These are phyloP conservation scores for Pleurostoma richardsiae DNA, from an alignment of 2,329 filamentous ascomycete species.

Conservation along the genomic window DNA sequence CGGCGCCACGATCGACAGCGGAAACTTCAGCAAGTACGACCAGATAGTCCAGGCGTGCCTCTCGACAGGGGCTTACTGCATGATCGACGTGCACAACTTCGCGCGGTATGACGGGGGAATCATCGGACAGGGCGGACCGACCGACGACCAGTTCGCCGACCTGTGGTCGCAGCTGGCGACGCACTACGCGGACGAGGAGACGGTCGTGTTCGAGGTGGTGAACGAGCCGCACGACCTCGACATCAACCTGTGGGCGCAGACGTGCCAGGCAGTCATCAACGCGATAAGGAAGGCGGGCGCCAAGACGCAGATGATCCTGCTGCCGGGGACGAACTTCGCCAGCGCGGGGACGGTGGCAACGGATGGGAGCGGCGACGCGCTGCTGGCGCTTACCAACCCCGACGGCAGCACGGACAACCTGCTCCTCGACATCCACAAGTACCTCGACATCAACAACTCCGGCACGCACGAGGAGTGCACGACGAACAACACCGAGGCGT, in stretches of 20 bases:
- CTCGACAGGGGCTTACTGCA: conserved; percentile 49
- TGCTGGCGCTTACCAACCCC: conserved; percentile 51
- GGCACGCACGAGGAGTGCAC: conserved; percentile 45
- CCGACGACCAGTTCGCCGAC: conserved; percentile 54
- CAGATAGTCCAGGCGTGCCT: conserved; percentile 52
- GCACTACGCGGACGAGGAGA: conserved; percentile 49
- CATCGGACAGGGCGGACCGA: conserved; percentile 61
- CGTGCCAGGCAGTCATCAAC: conserved; percentile 57
- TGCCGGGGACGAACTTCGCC: conserved; percentile 58
- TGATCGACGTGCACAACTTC: conserved; percentile 56
- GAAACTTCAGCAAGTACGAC: conserved; percentile 47
- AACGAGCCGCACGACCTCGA: conserved; percentile 63
- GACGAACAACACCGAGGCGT: conserved; percentile 44
- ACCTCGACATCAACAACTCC: conserved; percentile 49
- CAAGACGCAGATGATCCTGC: conserved; percentile 56
- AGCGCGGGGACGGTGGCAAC: conserved; percentile 42
- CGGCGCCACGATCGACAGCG: conserved; percentile 40
- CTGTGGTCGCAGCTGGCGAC: conserved; percentile 55
- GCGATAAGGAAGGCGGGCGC: conserved; percentile 63
- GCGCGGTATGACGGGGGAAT: conserved; percentile 57
- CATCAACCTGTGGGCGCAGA: conserved; percentile 51
- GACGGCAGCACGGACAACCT: conserved; percentile 52
- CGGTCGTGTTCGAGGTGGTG: conserved; percentile 62
- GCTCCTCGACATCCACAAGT: conserved; percentile 56
- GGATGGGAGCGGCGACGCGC: conserved; percentile 42